Percentiles rank a stretch among this genome's conserved stretches.
Evolutionary conservation across 1,284 basidiomycete genomes (phyloP).

Genomic region (Coriolopsis trogii): DNA sequence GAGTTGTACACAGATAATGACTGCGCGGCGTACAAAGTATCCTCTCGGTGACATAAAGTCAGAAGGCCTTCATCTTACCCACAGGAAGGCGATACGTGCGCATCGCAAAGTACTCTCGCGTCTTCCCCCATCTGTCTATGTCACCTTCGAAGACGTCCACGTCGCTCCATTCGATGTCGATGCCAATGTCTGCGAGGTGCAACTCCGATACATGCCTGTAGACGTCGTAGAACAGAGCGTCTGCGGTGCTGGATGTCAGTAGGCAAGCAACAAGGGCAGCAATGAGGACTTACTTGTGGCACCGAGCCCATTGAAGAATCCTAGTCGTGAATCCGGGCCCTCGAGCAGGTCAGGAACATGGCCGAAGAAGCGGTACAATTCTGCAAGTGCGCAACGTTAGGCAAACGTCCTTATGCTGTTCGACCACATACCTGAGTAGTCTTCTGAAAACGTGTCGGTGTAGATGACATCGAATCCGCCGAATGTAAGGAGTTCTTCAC

Average conservation of each 20-base stretch:
- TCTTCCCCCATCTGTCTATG: slow-evolving; percentile 66
- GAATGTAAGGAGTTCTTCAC: slow-evolving; percentile 52
- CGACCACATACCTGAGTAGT: slow-evolving; percentile 62
- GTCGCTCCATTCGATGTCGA: slow-evolving; percentile 75
- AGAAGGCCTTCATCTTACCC: slow-evolving; percentile 41
- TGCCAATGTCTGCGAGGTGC: slow-evolving; percentile 82
- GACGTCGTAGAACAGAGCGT: slow-evolving; percentile 89
- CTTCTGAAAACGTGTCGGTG: slow-evolving; percentile 95
- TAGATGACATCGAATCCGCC: slow-evolving; percentile 90
- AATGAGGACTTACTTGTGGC: slow-evolving; percentile 75
- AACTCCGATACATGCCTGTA: slow-evolving; percentile 87
- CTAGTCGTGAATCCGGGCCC: slow-evolving; percentile 79
- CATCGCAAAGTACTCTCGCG: slow-evolving; percentile 72
- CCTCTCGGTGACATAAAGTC: slow-evolving; percentile 1
- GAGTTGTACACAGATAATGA: not conserved
- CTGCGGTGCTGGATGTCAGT: slow-evolving; percentile 42
- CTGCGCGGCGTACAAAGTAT: slow-evolving; percentile 2
- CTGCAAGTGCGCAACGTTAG: slow-evolving; percentile 37
- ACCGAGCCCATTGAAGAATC: slow-evolving; percentile 97
- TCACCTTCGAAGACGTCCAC: slow-evolving; percentile 58
- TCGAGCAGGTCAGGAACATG: slow-evolving; percentile 81
- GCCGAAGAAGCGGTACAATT: slow-evolving; percentile 85
- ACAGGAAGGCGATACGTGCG: slow-evolving; percentile 70
- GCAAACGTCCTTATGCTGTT: not conserved
- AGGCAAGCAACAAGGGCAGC: not conserved